phyloP scores from a whole-genome alignment of 306 rosid species.

The Fragaria nilgerrensis region DNA sequence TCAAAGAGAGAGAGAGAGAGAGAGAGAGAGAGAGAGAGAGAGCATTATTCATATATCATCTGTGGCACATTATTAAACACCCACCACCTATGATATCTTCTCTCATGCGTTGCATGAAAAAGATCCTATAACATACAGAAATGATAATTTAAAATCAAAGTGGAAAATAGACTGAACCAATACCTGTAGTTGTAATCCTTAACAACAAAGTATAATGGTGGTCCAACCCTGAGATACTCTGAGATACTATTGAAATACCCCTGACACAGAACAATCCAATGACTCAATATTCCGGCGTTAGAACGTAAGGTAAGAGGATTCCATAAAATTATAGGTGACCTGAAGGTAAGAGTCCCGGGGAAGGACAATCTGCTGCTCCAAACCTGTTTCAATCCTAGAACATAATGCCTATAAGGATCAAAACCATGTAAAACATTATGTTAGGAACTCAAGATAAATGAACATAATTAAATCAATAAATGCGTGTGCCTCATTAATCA shows the following conservation, averaged over 20 bases:
- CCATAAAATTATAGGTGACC: conserved; percentile 41
- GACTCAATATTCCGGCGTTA: background rate
- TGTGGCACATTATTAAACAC: background rate
- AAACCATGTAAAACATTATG: conserved; percentile 17
- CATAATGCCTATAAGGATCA: conserved; percentile 62
- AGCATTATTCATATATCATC: background rate
- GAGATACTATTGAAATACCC: conserved; percentile 74
- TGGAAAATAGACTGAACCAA: conserved; percentile 6
- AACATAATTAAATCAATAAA: background rate
- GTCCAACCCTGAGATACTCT: conserved; percentile 89
- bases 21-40: background rate
- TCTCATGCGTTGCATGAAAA: background rate
- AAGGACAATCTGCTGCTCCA: conserved; percentile 97
- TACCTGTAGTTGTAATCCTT: conserved; percentile 90
- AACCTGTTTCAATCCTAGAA: conserved; percentile 80
- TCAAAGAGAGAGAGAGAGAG: background rate
- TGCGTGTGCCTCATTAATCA: background rate
- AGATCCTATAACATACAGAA: background rate
- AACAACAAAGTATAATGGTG: conserved; percentile 92
- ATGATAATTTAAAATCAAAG: background rate
- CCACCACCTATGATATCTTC: background rate
- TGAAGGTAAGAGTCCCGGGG: conserved; percentile 98
- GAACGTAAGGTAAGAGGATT: background rate
- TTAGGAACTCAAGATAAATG: background rate
- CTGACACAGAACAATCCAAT: conserved; percentile 31